Evolutionary conservation across 2,329 filamentous ascomycete genomes (phyloP).

Genomic region (Amesomyces nigricolor): DNA sequence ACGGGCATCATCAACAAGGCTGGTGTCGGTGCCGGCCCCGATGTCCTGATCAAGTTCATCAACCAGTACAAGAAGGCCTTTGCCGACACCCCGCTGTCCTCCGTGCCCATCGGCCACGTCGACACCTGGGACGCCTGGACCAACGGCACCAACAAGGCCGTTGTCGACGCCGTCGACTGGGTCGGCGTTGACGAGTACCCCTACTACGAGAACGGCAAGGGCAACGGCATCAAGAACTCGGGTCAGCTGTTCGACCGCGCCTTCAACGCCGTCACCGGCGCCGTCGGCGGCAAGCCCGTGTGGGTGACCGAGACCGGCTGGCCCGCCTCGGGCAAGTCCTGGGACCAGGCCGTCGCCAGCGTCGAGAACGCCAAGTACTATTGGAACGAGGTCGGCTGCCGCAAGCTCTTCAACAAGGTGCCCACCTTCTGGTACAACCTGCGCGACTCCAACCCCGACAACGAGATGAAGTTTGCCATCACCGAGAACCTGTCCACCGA

Average conservation of each 20-base stretch:
- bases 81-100: constrained; percentile 38
- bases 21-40: constrained; percentile 54
- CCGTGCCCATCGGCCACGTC: constrained; percentile 56
- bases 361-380: constrained; percentile 56
- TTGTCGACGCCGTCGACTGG: constrained; percentile 59
- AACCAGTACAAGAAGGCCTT: constrained; percentile 56
- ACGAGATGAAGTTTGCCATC: constrained; percentile 53
- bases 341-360: constrained; percentile 50
- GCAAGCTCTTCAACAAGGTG: constrained; percentile 48
- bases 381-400: constrained; percentile 58
- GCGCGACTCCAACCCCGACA: constrained; percentile 55
- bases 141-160: constrained; percentile 52
- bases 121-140: constrained; percentile 63
- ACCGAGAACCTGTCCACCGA: constrained; percentile 48
- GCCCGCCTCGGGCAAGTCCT: constrained; percentile 50
- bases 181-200: constrained; percentile 61
- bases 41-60: constrained; percentile 60
- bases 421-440: constrained; percentile 59
- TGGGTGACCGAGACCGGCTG: constrained; percentile 63
- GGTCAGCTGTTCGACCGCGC: constrained; percentile 49
- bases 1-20: constrained; percentile 59
- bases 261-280: constrained; percentile 40
- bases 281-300: constrained; percentile 48
- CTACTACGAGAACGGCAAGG: constrained; percentile 56
- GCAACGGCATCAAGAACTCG: constrained; percentile 51